Conservation (phyloP, 2,329 filamentous ascomycete genomes). For the Ploettnerulaceae sp. region DNA sequence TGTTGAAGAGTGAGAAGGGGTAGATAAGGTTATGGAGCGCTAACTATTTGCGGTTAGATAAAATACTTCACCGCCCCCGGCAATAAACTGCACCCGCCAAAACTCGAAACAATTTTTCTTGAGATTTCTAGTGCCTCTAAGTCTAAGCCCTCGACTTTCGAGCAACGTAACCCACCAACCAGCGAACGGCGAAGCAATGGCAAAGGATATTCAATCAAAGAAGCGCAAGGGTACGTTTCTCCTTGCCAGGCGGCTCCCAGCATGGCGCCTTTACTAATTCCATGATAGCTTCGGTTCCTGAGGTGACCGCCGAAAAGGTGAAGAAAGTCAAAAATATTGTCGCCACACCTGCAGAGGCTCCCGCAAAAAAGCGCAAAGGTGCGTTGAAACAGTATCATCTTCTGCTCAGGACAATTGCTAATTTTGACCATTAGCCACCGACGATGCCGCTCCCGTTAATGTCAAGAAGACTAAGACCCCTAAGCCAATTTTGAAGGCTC, state of each 20-base stretch:
- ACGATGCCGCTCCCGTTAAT: conserved; percentile 28
- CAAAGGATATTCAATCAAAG: conserved; percentile 47
- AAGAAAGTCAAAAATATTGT: conserved; percentile 39
- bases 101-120: too few relatives aligned
- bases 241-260: neutral
- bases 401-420: neutral
- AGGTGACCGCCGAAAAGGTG: conserved; percentile 32
- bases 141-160: too few relatives aligned
- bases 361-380: conserved; percentile 35
- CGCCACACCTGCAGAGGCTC: conserved; percentile 18
- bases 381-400: neutral
- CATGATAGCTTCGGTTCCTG: conserved; percentile 35
- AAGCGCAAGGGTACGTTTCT: conserved; percentile 47
- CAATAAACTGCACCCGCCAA: too few relatives aligned
- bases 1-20: too few relatives aligned
- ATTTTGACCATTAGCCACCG: conserved; percentile 24
- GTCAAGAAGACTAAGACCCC: conserved; percentile 35
- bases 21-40: too few relatives aligned
- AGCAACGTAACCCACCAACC: neutral
- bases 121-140: too few relatives aligned
- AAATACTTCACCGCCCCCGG: too few relatives aligned
- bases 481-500: conserved; percentile 18
- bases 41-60: too few relatives aligned
- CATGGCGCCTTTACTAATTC: conserved; percentile 15
- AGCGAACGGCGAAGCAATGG: conserved; percentile 39